These are phyloP conservation scores for Mimosa bimucronata DNA, from an alignment of 306 rosid species.

Conservation along the genomic window DNA sequence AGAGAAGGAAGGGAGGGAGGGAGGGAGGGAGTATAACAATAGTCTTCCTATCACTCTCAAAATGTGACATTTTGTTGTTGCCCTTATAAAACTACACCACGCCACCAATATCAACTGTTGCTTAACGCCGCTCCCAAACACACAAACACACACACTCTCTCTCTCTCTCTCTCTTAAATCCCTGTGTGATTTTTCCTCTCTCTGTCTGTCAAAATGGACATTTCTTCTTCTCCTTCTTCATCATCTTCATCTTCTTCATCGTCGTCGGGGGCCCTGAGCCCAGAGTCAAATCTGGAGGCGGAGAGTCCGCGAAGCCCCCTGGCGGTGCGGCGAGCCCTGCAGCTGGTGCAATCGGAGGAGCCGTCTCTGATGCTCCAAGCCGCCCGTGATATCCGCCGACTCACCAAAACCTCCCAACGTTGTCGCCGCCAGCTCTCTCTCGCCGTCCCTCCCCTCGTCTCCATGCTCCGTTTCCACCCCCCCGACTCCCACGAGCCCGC, in stretches of 20 bases:
- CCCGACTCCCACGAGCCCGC: constrained; percentile 72
- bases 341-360: constrained; percentile 65
- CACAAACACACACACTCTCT: constrained; percentile 33
- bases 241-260: constrained; percentile 15
- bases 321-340: constrained; percentile 70
- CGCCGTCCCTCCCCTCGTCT: constrained; percentile 65
- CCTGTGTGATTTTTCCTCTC: constrained; percentile 19
- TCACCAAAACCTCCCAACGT: constrained; percentile 85
- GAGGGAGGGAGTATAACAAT: no score
- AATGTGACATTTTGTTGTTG: background rate
- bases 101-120: constrained; percentile 28
- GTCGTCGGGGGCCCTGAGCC: constrained; percentile 29
- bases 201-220: no score
- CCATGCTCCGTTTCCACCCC: constrained; percentile 68
- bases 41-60: no score
- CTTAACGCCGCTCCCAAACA: constrained; percentile 51
- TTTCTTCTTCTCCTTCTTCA: constrained; percentile 28
- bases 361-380: constrained; percentile 59
- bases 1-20: no score
- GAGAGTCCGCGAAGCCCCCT: constrained; percentile 52
- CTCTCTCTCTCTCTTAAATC: constrained; percentile 34
- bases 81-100: constrained; percentile 23
- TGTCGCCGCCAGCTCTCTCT: constrained; percentile 86
- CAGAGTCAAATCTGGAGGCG: constrained; percentile 36
- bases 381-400: constrained; percentile 84